These are phyloP conservation scores for Pythium chondricola DNA, from an alignment of 352 stramenopile genomes.

Conservation along the genomic window DNA sequence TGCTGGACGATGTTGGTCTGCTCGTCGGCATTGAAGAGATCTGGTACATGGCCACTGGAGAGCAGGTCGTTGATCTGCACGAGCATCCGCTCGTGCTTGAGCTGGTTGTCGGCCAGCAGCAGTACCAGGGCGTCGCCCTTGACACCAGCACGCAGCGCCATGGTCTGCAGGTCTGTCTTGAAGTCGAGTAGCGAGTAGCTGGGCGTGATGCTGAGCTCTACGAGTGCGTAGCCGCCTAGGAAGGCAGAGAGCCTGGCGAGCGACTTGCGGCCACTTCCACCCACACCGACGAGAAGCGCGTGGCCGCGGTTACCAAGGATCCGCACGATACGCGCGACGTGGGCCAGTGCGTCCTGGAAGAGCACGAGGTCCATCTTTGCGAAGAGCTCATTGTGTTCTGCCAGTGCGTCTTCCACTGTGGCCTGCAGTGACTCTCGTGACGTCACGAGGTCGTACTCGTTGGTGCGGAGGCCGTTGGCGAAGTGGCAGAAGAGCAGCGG, in stretches of 20 bases:
- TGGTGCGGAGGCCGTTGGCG: constrained; percentile 75
- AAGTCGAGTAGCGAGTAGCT: constrained; percentile 91
- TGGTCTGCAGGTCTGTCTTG: constrained; percentile 91
- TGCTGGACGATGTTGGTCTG: constrained; percentile 87
- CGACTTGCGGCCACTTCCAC: constrained; percentile 92
- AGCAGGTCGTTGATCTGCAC: constrained; percentile 94
- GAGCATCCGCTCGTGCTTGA: constrained; percentile 94
- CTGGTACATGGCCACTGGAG: constrained; percentile 88
- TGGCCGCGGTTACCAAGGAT: constrained; percentile 94
- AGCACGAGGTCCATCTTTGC: constrained; percentile 94
- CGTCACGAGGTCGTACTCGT: constrained; percentile 91
- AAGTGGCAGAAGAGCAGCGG: constrained; percentile 93
- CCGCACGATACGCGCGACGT: constrained; percentile 91
- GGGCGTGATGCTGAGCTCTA: constrained; percentile 89
- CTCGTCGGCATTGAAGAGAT: constrained; percentile 91
- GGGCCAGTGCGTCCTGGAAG: constrained; percentile 95
- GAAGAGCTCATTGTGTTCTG: constrained; percentile 92
- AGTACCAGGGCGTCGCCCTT: constrained; percentile 91
- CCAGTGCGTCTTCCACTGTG: constrained; percentile 85
- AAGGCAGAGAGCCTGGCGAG: constrained; percentile 88
- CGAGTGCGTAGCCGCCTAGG: constrained; percentile 85
- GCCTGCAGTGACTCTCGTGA: constrained; percentile 54
- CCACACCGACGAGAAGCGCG: constrained; percentile 92
- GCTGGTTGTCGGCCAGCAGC: constrained; percentile 90
- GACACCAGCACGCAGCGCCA: constrained; percentile 88